These are phyloP conservation scores for Medicago ruthenica DNA, from an alignment of 306 rosid species.

Conservation along the genomic window DNA sequence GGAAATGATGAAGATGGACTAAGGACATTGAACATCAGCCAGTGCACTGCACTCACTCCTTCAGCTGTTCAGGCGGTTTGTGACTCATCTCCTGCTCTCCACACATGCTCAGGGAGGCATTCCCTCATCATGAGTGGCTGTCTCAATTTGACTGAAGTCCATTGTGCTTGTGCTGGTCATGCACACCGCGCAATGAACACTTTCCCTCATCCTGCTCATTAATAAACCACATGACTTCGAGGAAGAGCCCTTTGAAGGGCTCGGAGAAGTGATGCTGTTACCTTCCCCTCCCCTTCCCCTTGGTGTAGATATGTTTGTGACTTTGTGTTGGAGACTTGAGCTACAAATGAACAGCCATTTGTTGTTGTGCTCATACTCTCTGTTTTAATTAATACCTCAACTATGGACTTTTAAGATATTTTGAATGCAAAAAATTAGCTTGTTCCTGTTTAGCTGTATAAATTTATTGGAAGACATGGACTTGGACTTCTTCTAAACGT, in stretches of 20 bases:
- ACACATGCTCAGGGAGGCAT: constrained; percentile 94
- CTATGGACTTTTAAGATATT: constrained; percentile 38
- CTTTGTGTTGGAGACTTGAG: constrained; percentile 40
- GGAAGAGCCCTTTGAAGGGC: constrained; percentile 45
- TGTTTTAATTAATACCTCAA: background rate
- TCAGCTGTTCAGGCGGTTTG: constrained; percentile 92
- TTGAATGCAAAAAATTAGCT: constrained; percentile 35
- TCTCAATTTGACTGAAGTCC: constrained; percentile 78
- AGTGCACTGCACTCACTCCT: constrained; percentile 96
- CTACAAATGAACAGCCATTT: constrained; percentile 31
- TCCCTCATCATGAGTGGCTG: constrained; percentile 96
- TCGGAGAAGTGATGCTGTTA: constrained; percentile 38
- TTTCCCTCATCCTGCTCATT: constrained; percentile 70
- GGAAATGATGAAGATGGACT: constrained; percentile 78
- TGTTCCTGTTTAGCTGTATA: constrained; percentile 25
- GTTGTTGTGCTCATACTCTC: constrained; percentile 26
- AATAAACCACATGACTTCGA: constrained; percentile 35
- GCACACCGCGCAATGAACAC: constrained; percentile 61
- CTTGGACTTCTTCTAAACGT: background rate
- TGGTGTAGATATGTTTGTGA: constrained; percentile 46
- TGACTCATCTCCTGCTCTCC: constrained; percentile 86
- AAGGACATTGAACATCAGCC: constrained; percentile 86
- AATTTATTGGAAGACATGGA: constrained; percentile 28
- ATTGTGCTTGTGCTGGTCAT: constrained; percentile 83
- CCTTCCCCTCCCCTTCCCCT: background rate